phyloP scores from a whole-genome alignment of 2,329 filamentous ascomycete genomes.

The Penicillium griseofulvum region DNA sequence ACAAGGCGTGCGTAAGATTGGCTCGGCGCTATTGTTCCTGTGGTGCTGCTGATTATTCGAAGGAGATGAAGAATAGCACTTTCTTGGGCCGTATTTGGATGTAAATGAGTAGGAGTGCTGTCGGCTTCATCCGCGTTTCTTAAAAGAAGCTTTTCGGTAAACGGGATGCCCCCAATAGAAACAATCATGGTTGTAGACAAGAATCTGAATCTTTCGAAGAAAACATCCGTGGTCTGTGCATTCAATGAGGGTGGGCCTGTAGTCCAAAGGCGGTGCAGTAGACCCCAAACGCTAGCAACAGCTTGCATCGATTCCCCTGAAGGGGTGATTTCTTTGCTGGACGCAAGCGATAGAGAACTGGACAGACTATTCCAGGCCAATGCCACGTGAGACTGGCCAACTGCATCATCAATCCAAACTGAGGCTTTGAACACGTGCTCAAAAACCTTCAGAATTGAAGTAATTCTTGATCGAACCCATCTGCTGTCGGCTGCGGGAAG shows the following conservation, averaged over 20 bases:
- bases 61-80: constrained; percentile 43
- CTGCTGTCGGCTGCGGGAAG: constrained; percentile 79
- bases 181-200: constrained; percentile 52
- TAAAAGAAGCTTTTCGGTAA: constrained; percentile 50
- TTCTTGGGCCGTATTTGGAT: constrained; percentile 28
- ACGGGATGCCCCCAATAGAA: constrained; percentile 50
- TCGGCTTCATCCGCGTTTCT: constrained; percentile 55
- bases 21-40: constrained; percentile 18
- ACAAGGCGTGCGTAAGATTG: constrained; percentile 31
- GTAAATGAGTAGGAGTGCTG: constrained; percentile 36
- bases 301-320: constrained; percentile 79
- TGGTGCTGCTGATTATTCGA: constrained; percentile 30
- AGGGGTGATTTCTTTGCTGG: constrained; percentile 84
- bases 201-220: constrained; percentile 52
- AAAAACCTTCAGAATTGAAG: constrained; percentile 62
- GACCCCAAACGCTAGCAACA: constrained; percentile 66
- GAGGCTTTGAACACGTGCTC: constrained; percentile 53
- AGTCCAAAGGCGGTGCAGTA: constrained; percentile 69
- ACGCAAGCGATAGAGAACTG: constrained; percentile 58
- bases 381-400: constrained; percentile 48
- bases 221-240: constrained; percentile 33
- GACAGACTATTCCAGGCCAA: constrained; percentile 62
- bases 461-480: constrained; percentile 76
- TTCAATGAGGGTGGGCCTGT: constrained; percentile 46
- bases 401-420: constrained; percentile 48